Base-by-base conservation (phyloP, 2,329 filamentous ascomycete species). In the Pseudocercospora pini-densiflorae region DNA sequence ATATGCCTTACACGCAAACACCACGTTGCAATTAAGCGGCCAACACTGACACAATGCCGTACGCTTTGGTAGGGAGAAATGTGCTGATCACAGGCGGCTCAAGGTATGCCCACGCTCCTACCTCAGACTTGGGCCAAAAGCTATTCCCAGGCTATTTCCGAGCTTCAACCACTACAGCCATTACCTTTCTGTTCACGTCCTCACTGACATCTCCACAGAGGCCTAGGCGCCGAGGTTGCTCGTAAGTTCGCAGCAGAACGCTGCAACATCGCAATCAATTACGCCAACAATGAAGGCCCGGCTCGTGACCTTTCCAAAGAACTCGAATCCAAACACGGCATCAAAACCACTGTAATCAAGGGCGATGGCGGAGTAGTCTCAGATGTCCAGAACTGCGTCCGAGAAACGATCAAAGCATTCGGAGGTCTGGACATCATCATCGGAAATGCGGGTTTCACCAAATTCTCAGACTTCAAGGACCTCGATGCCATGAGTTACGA, bases 401-500 rank as follows among this genome's bases (percentile, higher is more conserved):
- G 84, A 19, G 84, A 89, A 53, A 85, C 87, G 1, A 82, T 89
- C 57, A 79, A 84, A 27, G 79, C 78, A n/a, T 83, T 92, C 69
- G 90, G 89, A 4, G 87, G 89, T 1, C 77, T 95, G n/a, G 92
- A 95, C 79, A 84, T 93, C 47, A 82, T 95, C 54, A 87, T 94
- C 73, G 91, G 90, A 2, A 95, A 95, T 77, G 90, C 90, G 19
- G 88, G 88, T 24, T 90, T 86, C 85, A 90, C 88, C 0, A 85
- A 85, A 67, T 85, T 89, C 69, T 80, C 83, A 27, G 79, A 81
- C 2, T 90, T 88, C 74, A 79, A 76, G 19, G 86, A 90, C 72
- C 79, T 90, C 12, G 80, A 88, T 69, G 85, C 85, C 12, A 81
- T 89, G 78, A 79, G 77, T 47, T 86, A 89, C 64, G 85, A 83